Conservation (phyloP, 2,329 filamentous ascomycete species). For the Pestalotiopsis sp. region DNA sequence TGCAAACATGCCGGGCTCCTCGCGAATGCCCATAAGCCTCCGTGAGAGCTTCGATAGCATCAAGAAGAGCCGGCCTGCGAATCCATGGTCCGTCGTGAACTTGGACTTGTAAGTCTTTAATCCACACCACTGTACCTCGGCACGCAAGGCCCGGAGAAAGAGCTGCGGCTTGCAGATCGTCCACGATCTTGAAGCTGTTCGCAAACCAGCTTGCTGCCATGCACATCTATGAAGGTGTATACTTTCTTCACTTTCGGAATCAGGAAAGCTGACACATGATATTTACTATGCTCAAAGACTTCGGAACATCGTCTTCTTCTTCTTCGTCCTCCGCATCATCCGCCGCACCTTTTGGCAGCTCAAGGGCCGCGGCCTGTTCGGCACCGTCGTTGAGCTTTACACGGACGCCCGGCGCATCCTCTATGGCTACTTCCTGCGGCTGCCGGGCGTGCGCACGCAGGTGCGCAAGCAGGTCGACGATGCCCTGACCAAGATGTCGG, state of each 20-base stretch:
- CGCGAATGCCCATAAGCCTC: slow-evolving; percentile 71
- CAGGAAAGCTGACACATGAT: not conserved
- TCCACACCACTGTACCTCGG: slow-evolving; percentile 7
- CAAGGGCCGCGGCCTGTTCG: slow-evolving; percentile 84
- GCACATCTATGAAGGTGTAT: not conserved
- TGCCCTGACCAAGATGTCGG: slow-evolving; percentile 77
- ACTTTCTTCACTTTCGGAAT: not conserved
- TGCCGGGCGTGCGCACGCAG: slow-evolving; percentile 83
- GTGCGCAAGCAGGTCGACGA: slow-evolving; percentile 84
- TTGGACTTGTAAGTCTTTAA: slow-evolving; percentile 66
- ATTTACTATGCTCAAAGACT: slow-evolving; percentile 43
- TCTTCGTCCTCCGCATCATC: slow-evolving; percentile 83
- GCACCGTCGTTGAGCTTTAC: slow-evolving; percentile 76
- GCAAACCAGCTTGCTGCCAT: not conserved
- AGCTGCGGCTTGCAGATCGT: not conserved
- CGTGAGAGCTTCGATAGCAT: slow-evolving; percentile 66
- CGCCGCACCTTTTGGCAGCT: slow-evolving; percentile 82
- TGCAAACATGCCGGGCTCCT: slow-evolving; percentile 62
- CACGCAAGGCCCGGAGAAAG: not conserved
- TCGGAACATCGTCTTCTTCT: slow-evolving; percentile 84
- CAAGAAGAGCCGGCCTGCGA: slow-evolving; percentile 57
- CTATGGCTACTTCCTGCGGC: slow-evolving; percentile 83
- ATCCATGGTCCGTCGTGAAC: slow-evolving; percentile 63
- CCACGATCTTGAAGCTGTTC: not conserved
- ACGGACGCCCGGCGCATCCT: slow-evolving; percentile 68